These are phyloP conservation scores for Gymnopilus junonius DNA, from an alignment of 768 basidiomycete species.

Conservation along the genomic window DNA sequence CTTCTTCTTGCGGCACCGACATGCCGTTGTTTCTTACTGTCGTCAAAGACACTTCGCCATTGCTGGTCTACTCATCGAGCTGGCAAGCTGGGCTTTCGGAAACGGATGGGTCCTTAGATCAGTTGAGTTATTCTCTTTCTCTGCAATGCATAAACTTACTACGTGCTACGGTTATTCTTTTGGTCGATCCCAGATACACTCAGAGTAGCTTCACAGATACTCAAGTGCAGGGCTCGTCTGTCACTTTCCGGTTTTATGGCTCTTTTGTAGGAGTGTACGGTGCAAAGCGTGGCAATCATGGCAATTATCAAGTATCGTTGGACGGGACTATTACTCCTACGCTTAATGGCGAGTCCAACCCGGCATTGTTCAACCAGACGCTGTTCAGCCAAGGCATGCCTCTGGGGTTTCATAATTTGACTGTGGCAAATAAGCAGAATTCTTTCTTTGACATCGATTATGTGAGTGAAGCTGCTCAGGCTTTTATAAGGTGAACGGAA, in stretches of 20 bases:
- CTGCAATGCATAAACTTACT: too few relatives aligned
- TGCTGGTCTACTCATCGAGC: slow-evolving; percentile 23
- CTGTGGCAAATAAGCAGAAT: slow-evolving; percentile 16
- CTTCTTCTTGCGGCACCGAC: not conserved
- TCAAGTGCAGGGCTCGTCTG: slow-evolving; percentile 25
- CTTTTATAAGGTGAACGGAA: too few relatives aligned
- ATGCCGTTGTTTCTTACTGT: slow-evolving; percentile 31
- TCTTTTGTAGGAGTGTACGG: slow-evolving; percentile 25
- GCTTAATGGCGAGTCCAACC: not conserved
- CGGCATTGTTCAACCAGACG: slow-evolving; percentile 13
- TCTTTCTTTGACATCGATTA: slow-evolving; percentile 24
- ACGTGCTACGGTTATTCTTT: not conserved
- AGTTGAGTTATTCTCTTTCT: not conserved
- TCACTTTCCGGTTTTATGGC: slow-evolving; percentile 39
- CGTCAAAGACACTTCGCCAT: slow-evolving; percentile 30
- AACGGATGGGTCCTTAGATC: slow-evolving; percentile 6
- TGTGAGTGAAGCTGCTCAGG: slow-evolving; percentile 8
- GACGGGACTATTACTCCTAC: slow-evolving; percentile 9
- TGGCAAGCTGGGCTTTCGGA: slow-evolving; percentile 24
- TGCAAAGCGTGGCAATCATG: slow-evolving; percentile 23
- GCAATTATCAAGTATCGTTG: slow-evolving; percentile 16
- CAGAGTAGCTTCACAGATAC: slow-evolving; percentile 39
- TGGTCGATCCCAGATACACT: slow-evolving; percentile 33
- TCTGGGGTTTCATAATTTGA: slow-evolving; percentile 18
- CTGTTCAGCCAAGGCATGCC: slow-evolving; percentile 11